Conservation (phyloP, 176 grass and related monocot species). For the Metroxylon sagu region DNA sequence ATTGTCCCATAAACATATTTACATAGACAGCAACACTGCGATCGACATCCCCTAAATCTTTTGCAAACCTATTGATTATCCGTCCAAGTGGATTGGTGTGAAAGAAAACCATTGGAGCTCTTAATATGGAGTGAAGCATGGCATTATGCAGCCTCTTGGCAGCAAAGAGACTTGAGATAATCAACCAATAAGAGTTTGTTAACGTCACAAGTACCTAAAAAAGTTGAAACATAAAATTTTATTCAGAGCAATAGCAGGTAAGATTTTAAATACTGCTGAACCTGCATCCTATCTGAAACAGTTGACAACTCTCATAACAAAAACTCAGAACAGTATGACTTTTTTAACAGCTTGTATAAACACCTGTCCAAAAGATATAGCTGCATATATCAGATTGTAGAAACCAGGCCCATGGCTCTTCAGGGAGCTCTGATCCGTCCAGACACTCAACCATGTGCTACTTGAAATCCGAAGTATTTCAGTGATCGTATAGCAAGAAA, state of each 20-base stretch:
- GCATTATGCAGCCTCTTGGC: conserved; percentile 78
- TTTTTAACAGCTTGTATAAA: neutral
- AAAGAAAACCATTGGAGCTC: conserved; percentile 97
- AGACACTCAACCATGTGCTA: conserved; percentile 93
- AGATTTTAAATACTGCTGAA: too few species aligned
- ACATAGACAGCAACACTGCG: conserved; percentile 69
- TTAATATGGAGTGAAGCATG: conserved; percentile 93
- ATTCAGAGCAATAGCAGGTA: too few species aligned
- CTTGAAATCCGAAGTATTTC: conserved; percentile 90
- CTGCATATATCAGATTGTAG: conserved; percentile 78
- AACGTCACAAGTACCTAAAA: conserved; percentile 75
- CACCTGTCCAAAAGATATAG: conserved; percentile 88
- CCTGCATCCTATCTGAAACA: too few species aligned
- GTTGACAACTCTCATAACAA: too few species aligned
- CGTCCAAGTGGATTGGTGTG: conserved; percentile 98
- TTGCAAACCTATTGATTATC: conserved; percentile 97
- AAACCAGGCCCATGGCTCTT: conserved; percentile 59
- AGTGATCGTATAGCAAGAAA: conserved; percentile 66
- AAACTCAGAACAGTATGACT: too few species aligned
- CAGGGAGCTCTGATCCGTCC: conserved; percentile 80
- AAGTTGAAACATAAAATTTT: neutral
- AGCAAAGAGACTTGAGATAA: conserved; percentile 71
- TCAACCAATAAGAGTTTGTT: conserved; percentile 77
- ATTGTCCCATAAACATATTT: conserved; percentile 89
- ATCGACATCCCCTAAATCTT: conserved; percentile 91